Evolutionary conservation across 2,329 filamentous ascomycete species (phyloP).

Genomic region (Pseudogymnoascus sp.): DNA sequence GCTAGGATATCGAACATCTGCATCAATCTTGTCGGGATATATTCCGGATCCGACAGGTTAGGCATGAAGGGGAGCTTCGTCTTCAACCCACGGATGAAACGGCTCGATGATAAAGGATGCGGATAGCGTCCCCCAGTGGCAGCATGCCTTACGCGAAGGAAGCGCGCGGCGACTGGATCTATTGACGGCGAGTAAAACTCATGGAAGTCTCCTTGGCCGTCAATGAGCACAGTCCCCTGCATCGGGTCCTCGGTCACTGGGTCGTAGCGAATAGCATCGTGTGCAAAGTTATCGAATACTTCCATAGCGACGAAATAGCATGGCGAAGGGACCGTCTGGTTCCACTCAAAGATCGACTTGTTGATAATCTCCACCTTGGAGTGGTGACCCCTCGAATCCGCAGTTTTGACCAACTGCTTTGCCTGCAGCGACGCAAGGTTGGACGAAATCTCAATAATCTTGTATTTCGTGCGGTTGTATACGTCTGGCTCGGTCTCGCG

Average conservation of each 20-base stretch:
- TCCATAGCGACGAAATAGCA: constrained; percentile 98
- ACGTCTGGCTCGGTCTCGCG: constrained; percentile 82
- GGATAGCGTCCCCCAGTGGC: constrained; percentile 61
- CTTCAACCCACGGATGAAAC: constrained; percentile 52
- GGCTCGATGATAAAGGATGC: constrained; percentile 47
- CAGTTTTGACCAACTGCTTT: constrained; percentile 58
- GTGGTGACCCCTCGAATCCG: constrained; percentile 65
- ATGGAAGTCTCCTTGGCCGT: constrained; percentile 79
- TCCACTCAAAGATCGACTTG: constrained; percentile 90
- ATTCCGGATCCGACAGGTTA: constrained; percentile 79
- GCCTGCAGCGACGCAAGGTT: constrained; percentile 72
- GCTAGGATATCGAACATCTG: constrained; percentile 92
- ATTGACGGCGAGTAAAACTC: constrained; percentile 81
- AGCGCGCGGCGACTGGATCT: constrained; percentile 76
- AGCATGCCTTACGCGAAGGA: constrained; percentile 74
- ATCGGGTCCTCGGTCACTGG: constrained; percentile 70
- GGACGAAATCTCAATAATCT: constrained; percentile 90
- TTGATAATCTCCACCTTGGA: constrained; percentile 93
- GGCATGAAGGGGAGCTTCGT: constrained; percentile 61
- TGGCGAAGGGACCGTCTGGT: constrained; percentile 75
- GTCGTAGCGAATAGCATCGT: constrained; percentile 91
- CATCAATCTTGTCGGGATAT: constrained; percentile 90
- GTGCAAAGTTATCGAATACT: constrained; percentile 97
- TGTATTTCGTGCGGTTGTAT: constrained; percentile 87
- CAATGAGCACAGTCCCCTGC: constrained; percentile 83